Percentiles rank a stretch among this genome's conserved stretches.
phyloP scores from a whole-genome alignment of 169 alveolate genomes.

The Plasmodium vivax region DNA sequence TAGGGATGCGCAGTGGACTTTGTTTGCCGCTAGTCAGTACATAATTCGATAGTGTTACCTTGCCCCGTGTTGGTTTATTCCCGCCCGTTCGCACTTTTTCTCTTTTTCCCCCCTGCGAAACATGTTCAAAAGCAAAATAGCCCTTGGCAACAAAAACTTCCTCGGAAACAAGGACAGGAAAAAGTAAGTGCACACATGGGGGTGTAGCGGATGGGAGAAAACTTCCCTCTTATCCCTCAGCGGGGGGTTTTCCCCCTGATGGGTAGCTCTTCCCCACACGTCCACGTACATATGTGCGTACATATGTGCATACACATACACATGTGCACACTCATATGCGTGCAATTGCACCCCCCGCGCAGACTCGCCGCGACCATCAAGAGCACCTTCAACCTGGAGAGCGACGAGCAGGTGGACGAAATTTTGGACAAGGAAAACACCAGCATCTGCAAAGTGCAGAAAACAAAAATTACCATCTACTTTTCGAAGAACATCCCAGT shows the following conservation, averaged over 20 bases:
- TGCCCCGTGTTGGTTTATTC: not conserved
- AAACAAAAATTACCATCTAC: constrained; percentile 37
- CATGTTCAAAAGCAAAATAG: constrained; percentile 56
- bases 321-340: not conserved
- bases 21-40: not conserved
- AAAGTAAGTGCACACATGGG: constrained; percentile 16
- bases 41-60: not conserved
- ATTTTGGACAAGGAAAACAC: constrained; percentile 53
- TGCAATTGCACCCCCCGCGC: not conserved
- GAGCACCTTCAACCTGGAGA: constrained; percentile 37
- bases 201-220: not conserved
- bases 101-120: not conserved
- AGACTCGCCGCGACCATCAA: constrained; percentile 32
- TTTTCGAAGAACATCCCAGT: constrained; percentile 62
- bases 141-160: constrained; percentile 35
- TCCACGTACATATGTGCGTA: too few relatives aligned
- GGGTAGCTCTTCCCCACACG: not conserved
- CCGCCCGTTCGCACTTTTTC: not conserved
- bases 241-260: not conserved
- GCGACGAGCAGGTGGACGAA: constrained; percentile 48
- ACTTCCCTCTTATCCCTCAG: not conserved
- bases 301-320: not conserved
- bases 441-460: constrained; percentile 45
- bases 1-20: not conserved
- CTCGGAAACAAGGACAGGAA: constrained; percentile 71